Percentiles rank a stretch among this genome's conserved stretches.
These are phyloP conservation scores for Urochloa ruziziensis DNA, from an alignment of 176 grass and related monocot genomes.

Conservation along the genomic window DNA sequence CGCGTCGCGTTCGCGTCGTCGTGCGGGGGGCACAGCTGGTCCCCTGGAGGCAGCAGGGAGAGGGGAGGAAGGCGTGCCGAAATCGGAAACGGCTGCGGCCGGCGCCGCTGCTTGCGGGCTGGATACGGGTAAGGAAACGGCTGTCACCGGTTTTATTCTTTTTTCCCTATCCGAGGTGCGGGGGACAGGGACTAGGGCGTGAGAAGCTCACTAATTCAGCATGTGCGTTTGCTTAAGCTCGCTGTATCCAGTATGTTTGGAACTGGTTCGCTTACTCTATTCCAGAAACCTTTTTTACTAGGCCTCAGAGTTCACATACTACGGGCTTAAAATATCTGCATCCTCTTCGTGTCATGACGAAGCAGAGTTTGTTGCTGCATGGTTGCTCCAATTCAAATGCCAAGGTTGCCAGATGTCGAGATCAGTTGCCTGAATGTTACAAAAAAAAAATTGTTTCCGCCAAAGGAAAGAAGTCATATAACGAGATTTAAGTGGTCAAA, in stretches of 20 bases:
- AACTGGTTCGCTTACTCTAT: not conserved
- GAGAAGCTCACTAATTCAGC: too few species aligned
- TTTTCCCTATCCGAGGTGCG: not conserved
- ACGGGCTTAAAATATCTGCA: too few species aligned
- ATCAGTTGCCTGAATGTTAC: too few species aligned
- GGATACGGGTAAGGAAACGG: constrained; percentile 28
- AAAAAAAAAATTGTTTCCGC: too few species aligned
- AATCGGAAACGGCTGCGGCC: not conserved
- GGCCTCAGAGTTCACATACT: not conserved
- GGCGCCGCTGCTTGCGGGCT: not conserved
- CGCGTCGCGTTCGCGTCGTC: not conserved
- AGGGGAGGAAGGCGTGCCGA: not conserved
- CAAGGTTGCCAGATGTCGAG: too few species aligned
- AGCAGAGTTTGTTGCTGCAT: too few species aligned
- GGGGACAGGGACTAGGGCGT: too few species aligned
- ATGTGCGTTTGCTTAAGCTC: not conserved
- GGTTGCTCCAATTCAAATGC: too few species aligned
- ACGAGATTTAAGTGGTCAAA: too few species aligned
- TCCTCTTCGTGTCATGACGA: too few species aligned
- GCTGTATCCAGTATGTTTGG: not conserved
- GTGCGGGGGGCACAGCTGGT: not conserved
- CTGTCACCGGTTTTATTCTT: not conserved
- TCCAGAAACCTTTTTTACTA: not conserved
- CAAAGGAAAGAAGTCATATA: too few species aligned
- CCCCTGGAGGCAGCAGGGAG: not conserved